phyloP scores from a whole-genome alignment of 352 stramenopile genomes.

The Globisporangium orthogonon region DNA sequence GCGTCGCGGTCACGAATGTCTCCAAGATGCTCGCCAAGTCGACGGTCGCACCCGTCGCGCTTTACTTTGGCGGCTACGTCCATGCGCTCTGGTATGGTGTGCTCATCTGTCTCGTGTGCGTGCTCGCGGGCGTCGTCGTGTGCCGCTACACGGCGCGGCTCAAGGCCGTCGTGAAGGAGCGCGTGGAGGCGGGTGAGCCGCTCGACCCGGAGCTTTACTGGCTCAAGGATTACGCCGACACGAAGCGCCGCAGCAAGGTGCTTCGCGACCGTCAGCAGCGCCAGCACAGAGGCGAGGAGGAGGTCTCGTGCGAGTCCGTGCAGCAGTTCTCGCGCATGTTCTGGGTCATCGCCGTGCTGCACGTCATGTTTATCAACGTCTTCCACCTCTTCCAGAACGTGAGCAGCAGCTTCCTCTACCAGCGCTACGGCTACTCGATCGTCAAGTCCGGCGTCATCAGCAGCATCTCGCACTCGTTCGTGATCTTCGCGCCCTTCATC shows the following conservation, averaged over 20 bases:
- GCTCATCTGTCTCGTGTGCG: constrained; percentile 45
- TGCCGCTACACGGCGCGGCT: constrained; percentile 56
- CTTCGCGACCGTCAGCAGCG: constrained; percentile 9
- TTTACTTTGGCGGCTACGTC: constrained; percentile 84
- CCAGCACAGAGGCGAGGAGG: constrained; percentile 3
- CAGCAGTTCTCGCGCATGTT: constrained; percentile 82
- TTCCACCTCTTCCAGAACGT: constrained; percentile 92
- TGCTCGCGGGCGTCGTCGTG: constrained; percentile 45
- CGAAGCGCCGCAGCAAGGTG: constrained; percentile 50
- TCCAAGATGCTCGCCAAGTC: constrained; percentile 90
- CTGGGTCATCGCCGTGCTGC: constrained; percentile 76
- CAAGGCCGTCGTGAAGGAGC: constrained; percentile 56
- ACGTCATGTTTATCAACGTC: constrained; percentile 88
- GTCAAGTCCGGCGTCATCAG: constrained; percentile 83
- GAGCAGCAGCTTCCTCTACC: constrained; percentile 79
- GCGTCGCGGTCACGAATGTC: constrained; percentile 86
- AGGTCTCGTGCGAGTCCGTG: constrained; percentile 54
- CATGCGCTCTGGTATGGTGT: constrained; percentile 81
- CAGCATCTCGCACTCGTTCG: constrained; percentile 68
- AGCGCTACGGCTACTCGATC: constrained; percentile 80
- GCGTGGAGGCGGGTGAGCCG: constrained; percentile 43
- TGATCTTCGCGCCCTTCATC: constrained; percentile 86
- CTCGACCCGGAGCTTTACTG: constrained; percentile 54
- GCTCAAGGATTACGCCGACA: constrained; percentile 64
- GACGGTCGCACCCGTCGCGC: constrained; percentile 76